A percentile compares a stretch with the other conserved stretches of the same genome.
These are phyloP conservation scores for Boletales sp. DNA, from an alignment of 768 basidiomycete species.

Conservation along the genomic window DNA sequence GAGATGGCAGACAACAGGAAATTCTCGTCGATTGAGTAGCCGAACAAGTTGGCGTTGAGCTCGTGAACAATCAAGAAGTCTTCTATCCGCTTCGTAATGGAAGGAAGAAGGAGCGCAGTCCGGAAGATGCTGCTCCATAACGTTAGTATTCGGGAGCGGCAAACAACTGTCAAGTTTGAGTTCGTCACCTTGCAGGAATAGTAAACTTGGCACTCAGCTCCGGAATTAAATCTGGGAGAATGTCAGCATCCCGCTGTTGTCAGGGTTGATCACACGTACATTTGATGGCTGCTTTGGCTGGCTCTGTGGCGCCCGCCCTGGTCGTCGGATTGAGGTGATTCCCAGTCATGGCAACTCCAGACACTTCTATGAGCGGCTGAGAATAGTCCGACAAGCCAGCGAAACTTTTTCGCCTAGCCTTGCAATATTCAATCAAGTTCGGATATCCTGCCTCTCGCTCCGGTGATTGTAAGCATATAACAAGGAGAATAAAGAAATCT, in stretches of 20 bases:
- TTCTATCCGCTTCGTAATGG: slow-evolving; percentile 68
- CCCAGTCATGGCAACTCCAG: slow-evolving; percentile 43
- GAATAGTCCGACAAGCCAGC: slow-evolving; percentile 54
- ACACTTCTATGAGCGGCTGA: slow-evolving; percentile 74
- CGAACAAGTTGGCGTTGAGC: slow-evolving; percentile 66
- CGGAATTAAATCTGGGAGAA: slow-evolving; percentile 69
- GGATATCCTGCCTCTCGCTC: slow-evolving; percentile 61
- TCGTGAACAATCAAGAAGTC: slow-evolving; percentile 75
- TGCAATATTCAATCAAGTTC: slow-evolving; percentile 66
- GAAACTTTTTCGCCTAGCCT: slow-evolving; percentile 57
- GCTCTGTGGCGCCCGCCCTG: slow-evolving; percentile 34
- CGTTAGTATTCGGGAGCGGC: slow-evolving; percentile 21
- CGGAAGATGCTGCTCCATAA: slow-evolving; percentile 53
- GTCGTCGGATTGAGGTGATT: slow-evolving; percentile 61
- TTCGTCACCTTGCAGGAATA: slow-evolving; percentile 63
- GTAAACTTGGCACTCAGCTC: slow-evolving; percentile 73
- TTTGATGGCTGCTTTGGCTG: slow-evolving; percentile 47
- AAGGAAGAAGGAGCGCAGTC: slow-evolving; percentile 69
- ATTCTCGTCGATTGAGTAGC: slow-evolving; percentile 56
- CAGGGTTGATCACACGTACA: slow-evolving; percentile 43
- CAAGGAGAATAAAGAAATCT: not conserved
- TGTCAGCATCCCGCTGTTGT: slow-evolving; percentile 24
- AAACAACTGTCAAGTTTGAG: slow-evolving; percentile 14
- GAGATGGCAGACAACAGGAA: slow-evolving; percentile 65
- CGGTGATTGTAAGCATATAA: slow-evolving; percentile 5